phyloP scores from a whole-genome alignment of 164 flowering plant species.

The Vitis rupestris region DNA sequence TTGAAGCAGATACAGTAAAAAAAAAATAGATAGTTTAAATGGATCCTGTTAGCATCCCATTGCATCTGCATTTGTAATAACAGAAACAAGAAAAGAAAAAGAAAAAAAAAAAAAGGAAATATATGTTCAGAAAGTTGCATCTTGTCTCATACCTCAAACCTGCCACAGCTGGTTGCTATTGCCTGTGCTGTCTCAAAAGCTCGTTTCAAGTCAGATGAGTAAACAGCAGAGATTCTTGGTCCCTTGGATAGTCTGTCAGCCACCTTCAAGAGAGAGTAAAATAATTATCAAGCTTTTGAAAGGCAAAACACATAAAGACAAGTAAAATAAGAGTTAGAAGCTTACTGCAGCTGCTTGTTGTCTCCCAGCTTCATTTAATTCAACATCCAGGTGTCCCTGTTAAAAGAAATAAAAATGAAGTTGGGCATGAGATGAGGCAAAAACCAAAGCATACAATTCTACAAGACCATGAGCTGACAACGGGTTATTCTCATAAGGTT shows the following conservation, averaged over 20 bases:
- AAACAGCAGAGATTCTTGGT: constrained; percentile 58
- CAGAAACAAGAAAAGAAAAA: neutral
- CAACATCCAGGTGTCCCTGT: constrained; percentile 89
- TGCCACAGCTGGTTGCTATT: constrained; percentile 70
- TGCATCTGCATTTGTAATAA: too few species aligned
- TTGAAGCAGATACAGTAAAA: too few species aligned
- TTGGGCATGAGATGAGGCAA: neutral
- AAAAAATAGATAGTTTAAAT: too few species aligned
- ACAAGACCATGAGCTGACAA: too few species aligned
- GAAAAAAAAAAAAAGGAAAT: neutral
- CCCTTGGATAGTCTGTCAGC: constrained; percentile 73
- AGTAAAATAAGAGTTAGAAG: constrained; percentile 4
- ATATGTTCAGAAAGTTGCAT: neutral
- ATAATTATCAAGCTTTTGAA: neutral
- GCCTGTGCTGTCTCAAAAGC: constrained; percentile 77
- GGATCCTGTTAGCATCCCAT: too few species aligned
- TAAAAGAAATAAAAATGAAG: constrained; percentile 2
- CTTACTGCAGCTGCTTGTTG: constrained; percentile 80
- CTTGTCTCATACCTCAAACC: constrained; percentile 53
- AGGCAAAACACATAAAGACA: neutral
- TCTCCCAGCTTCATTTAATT: constrained; percentile 81
- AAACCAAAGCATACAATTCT: neutral
- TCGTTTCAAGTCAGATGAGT: constrained; percentile 88
- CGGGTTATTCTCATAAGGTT: too few species aligned
- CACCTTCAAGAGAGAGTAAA: constrained; percentile 43